Evolutionary conservation across 345 rosid genomes (phyloP), one percentile per base, ranked within the genome.

Genomic region (Syzygium grande): DNA sequence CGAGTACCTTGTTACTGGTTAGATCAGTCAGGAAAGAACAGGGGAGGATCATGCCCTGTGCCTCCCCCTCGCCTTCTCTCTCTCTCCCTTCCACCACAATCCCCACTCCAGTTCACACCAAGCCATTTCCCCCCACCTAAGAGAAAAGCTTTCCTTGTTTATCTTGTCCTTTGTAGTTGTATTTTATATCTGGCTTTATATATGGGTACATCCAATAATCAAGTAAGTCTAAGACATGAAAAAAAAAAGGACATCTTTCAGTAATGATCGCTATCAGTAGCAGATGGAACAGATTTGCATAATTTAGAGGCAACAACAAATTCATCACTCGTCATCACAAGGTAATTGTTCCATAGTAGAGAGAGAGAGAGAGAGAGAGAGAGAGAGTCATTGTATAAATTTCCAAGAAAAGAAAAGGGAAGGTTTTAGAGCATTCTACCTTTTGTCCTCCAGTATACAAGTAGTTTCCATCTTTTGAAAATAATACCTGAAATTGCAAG

Each of bases 391-490:
- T 13, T 52, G 14, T 52, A 52, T 52, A 52, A 3, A 52, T 52
- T 52, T 13, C 16, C 14, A 52, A 6, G 14, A 11, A 52, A 52
- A 5, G 53, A 13, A 86, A 10, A 51, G 78, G 21, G 52, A 84
- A 56, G 41, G 54, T 21, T 23, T 54, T 22, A 87, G 19, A 87
- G 43, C 41, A 84, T 22, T 41, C 86, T 93, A 95, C 99, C 98
- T 97, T 96, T 63, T 98, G 93, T 56, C 95, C 99, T 89, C 41
- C 99, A 7, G 98, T 93, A 84, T 94, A 97, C 65, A 97, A 92
- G 90, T 95, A 95, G 89, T 94, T 97, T 86, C 99, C 99, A 90
- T 97, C 99, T 92, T 93, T 95, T 25, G 99, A 97, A 93, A 97
- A 97, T 65, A 94, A 94, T 53, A 97, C 96, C 99, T 97, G 93